Conservation (phyloP, 768 basidiomycete species). For the Gymnopilus junonius region DNA sequence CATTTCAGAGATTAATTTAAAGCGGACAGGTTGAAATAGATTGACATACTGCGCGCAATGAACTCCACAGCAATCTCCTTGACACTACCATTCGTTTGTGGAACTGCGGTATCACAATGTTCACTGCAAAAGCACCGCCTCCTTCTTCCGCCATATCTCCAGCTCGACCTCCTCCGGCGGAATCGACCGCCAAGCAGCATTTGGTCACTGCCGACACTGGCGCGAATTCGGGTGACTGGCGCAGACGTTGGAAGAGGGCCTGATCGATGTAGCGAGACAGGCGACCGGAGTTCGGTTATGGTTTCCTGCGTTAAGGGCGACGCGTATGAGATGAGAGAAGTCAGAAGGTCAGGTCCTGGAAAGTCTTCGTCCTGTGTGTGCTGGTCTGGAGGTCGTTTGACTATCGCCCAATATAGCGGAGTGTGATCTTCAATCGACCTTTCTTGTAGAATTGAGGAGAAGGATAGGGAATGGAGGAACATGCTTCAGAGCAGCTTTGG, state of each 20-base stretch:
- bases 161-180: constrained; percentile 60
- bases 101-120: constrained; percentile 59
- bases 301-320: constrained; percentile 46
- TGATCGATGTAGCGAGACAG: constrained; percentile 67
- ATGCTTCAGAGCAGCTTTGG: constrained; percentile 66
- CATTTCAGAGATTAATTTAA: too few species aligned
- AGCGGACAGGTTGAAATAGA: too few species aligned
- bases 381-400: constrained; percentile 48
- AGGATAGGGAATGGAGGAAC: constrained; percentile 51
- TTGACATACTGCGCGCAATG: constrained; percentile 55
- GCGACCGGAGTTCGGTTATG: constrained; percentile 65
- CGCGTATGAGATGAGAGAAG: constrained; percentile 55
- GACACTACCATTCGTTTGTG: constrained; percentile 72
- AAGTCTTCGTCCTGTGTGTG: background rate
- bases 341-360: constrained; percentile 47
- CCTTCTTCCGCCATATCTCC: constrained; percentile 53
- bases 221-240: constrained; percentile 52
- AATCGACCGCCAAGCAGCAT: constrained; percentile 47
- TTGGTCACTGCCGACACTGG: constrained; percentile 56
- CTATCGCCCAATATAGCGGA: constrained; percentile 75
- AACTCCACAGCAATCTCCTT: constrained; percentile 63
- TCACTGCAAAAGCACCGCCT: constrained; percentile 57
- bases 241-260: constrained; percentile 60
- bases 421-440: constrained; percentile 66
- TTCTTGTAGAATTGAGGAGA: constrained; percentile 64